Evolutionary conservation across 495 filamentous ascomycete genomes (phyloP), one percentile per base, ranked within the genome.

Genomic region (Lasiosphaeris hirsuta): DNA sequence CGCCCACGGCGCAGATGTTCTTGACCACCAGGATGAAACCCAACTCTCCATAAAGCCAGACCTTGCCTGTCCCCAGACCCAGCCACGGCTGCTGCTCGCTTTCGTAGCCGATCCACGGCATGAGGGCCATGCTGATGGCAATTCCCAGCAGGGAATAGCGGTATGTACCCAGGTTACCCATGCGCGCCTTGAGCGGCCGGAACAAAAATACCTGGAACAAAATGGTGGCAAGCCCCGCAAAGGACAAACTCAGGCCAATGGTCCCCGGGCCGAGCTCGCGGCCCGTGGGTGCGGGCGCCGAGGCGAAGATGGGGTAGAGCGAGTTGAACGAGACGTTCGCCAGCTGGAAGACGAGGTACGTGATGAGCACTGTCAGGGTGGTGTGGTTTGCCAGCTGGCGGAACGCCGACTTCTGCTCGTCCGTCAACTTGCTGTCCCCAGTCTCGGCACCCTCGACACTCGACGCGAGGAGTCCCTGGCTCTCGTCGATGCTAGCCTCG

Each of bases 271-370:
- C 83, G 0, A 97, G 79, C 0, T 79, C 73, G 39, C 95, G 85
- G 15, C 94, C 94, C 0, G 82, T 84, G 0, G 94, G 94, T 0
- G 84, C 81, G 4, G 77, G 66, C 1, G 86, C 84, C 51, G 90
- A 85, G 7, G 84, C 87, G 63, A 97, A 98, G 45, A 97, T 93
- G 0, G 94, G 90, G 63, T 95, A 97, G 1, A 97, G 77, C 17
- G 89, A 89, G 65, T 91, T 94, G 78, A 90, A 96, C 10, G 90
- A 86, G 57, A 95, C 86, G 68, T 96, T 96, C 51, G 86, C 83
- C 23, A 97, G 78, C 51, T 95, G 90, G 67, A 97, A 96, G 37
- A 96, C 86, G 33, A 92, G 75, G 63, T 92, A 96, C 1, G 91
- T 93, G 33, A 81, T 65, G 9, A 97, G 81, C 0, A 98, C 78